phyloP scores from a whole-genome alignment of 768 basidiomycete genomes.

The Bullera alba region DNA sequence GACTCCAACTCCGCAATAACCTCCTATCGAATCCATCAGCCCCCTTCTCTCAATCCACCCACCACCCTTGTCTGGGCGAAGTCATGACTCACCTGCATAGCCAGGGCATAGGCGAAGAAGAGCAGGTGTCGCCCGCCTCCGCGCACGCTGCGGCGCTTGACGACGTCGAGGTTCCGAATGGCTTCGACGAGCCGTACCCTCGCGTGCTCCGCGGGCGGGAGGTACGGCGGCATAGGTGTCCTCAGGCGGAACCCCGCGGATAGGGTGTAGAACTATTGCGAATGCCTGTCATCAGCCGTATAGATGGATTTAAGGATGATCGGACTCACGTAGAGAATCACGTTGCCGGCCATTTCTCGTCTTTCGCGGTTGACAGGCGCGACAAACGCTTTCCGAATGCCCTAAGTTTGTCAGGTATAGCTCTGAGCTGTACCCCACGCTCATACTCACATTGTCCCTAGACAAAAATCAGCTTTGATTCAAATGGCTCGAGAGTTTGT shows the following conservation, averaged over 20 bases:
- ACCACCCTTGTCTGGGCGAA: neutral
- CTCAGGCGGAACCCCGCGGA: conserved; percentile 40
- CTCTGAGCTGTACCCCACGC: neutral
- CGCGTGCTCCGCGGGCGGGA: conserved; percentile 84
- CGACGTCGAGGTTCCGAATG: conserved; percentile 76
- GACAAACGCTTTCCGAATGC: conserved; percentile 77
- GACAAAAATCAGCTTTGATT: neutral
- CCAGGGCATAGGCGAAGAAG: conserved; percentile 87
- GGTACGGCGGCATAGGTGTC: conserved; percentile 88
- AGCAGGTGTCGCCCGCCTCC: conserved; percentile 72
- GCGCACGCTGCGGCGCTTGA: conserved; percentile 71
- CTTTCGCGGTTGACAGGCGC: conserved; percentile 81
- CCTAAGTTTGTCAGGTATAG: conserved; percentile 48
- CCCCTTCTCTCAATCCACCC: neutral
- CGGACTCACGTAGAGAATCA: conserved; percentile 61
- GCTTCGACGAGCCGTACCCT: conserved; percentile 74
- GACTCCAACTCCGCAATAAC: conserved; percentile 82
- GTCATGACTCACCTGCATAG: conserved; percentile 60
- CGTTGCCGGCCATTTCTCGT: conserved; percentile 81
- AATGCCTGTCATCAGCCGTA: no score
- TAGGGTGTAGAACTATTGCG: conserved; percentile 37
- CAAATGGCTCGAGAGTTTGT: neutral
- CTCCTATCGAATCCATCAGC: conserved; percentile 50
- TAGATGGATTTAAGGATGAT: conserved; percentile 39
- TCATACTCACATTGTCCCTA: conserved; percentile 63